Conservation (phyloP, 495 filamentous ascomycete species). For the Neurospora sp. region DNA sequence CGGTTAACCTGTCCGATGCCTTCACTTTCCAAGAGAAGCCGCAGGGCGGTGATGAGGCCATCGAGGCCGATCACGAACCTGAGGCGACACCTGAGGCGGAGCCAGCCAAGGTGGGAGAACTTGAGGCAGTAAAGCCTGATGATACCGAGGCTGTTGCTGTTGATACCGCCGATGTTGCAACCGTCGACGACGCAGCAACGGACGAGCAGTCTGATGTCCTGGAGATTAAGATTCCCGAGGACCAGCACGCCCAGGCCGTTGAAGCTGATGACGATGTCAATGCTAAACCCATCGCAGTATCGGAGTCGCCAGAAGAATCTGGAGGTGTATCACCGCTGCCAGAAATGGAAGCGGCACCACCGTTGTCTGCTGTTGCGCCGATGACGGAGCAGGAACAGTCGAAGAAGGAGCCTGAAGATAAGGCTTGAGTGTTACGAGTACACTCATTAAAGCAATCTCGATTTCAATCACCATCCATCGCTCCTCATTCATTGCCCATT, state of each 20-base stretch:
- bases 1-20: slow-evolving; percentile 75
- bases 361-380: neutral
- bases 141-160: neutral
- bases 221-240: slow-evolving; percentile 3
- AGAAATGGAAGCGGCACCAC: neutral
- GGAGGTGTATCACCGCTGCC: neutral
- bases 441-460: neutral
- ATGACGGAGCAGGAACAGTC: neutral
- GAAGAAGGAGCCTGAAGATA: neutral
- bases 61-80: neutral
- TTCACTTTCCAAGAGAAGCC: slow-evolving; percentile 45
- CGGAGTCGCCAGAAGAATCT: neutral
- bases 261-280: neutral
- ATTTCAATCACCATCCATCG: too few relatives aligned
- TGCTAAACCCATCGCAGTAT: neutral
- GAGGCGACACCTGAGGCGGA: neutral
- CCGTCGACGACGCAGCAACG: neutral
- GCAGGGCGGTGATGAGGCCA: slow-evolving; percentile 21
- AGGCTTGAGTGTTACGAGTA: neutral
- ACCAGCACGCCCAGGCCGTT: neutral
- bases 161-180: neutral
- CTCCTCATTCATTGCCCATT: neutral
- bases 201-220: slow-evolving; percentile 3
- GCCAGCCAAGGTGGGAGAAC: neutral
- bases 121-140: neutral